Evolutionary conservation across 495 filamentous ascomycete genomes (phyloP).

Genomic region (Thermothielavioides terrestris): DNA sequence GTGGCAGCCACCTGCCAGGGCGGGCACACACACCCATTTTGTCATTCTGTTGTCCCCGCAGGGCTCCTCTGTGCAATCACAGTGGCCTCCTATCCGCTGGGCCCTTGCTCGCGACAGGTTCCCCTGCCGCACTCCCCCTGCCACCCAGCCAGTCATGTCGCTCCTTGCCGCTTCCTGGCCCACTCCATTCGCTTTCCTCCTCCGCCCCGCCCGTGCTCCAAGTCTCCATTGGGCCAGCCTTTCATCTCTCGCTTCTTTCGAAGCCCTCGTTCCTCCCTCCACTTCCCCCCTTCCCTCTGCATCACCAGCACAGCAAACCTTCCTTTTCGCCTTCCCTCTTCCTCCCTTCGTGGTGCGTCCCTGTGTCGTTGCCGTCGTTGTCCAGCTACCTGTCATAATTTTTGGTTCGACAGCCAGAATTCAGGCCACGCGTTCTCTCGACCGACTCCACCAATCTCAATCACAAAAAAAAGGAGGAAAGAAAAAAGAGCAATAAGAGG

Average conservation of each 20-base stretch:
- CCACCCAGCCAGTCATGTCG: slow-evolving; percentile 21
- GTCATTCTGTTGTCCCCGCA: slow-evolving; percentile 12
- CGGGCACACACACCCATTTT: slow-evolving; percentile 12
- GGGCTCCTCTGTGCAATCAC: slow-evolving; percentile 23
- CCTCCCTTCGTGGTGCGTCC: slow-evolving; percentile 30
- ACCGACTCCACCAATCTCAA: slow-evolving; percentile 13
- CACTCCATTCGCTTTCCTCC: slow-evolving; percentile 9
- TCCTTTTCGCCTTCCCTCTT: slow-evolving; percentile 40
- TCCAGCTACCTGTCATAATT: slow-evolving; percentile 22
- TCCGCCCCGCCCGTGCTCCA: slow-evolving; percentile 5
- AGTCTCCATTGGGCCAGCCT: not conserved
- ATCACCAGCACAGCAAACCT: slow-evolving; percentile 33
- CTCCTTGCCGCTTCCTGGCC: slow-evolving; percentile 8
- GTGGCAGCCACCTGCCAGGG: slow-evolving; percentile 7
- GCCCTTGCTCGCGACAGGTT: slow-evolving; percentile 18
- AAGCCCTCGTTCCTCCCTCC: slow-evolving; percentile 10
- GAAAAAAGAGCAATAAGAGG: slow-evolving; percentile 14
- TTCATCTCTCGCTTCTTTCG: slow-evolving; percentile 14
- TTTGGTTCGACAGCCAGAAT: slow-evolving; percentile 7
- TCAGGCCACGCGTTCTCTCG: slow-evolving; percentile 20
- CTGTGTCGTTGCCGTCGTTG: slow-evolving; percentile 23
- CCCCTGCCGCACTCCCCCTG: slow-evolving; percentile 21
- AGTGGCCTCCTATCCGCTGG: slow-evolving; percentile 27
- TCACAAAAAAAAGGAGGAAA: slow-evolving; percentile 8
- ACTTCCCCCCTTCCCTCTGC: slow-evolving; percentile 23